Evolutionary conservation across 2,329 filamentous ascomycete genomes (phyloP).

Genomic region (Pseudogymnoascus sp.): DNA sequence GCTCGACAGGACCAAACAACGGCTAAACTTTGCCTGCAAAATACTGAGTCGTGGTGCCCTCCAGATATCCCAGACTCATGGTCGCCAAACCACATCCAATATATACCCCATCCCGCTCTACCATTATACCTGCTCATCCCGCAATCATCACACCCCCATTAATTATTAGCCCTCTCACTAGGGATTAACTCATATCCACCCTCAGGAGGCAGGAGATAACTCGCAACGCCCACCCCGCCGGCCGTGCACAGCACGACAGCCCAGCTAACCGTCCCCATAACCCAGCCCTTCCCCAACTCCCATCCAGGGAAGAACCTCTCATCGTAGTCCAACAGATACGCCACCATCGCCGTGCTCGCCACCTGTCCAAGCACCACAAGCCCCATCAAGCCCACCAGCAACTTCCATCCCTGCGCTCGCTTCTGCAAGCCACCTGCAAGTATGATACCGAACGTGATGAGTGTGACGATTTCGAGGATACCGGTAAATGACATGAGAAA

Average conservation of each 20-base stretch:
- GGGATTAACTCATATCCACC: slow-evolving; percentile 78
- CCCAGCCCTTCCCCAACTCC: slow-evolving; percentile 71
- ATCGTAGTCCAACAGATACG: slow-evolving; percentile 76
- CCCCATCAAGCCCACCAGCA: slow-evolving; percentile 58
- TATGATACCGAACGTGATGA: slow-evolving; percentile 74
- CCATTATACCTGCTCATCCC: neutral
- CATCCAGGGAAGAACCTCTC: slow-evolving; percentile 77
- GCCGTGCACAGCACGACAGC: slow-evolving; percentile 44
- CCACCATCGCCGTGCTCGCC: slow-evolving; percentile 71
- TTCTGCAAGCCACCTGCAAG: slow-evolving; percentile 70
- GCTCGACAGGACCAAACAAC: neutral
- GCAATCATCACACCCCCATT: neutral
- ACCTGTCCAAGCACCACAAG: slow-evolving; percentile 62
- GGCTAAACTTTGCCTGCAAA: neutral
- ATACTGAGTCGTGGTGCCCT: neutral
- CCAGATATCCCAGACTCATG: neutral
- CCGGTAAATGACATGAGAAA: slow-evolving; percentile 81
- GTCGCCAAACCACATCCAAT: neutral
- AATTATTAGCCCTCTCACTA: slow-evolving; percentile 21
- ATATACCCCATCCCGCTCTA: neutral
- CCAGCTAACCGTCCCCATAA: slow-evolving; percentile 54
- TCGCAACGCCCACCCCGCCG: slow-evolving; percentile 55
- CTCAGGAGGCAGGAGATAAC: slow-evolving; percentile 65
- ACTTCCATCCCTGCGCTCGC: slow-evolving; percentile 74
- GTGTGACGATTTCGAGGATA: slow-evolving; percentile 69